A percentile compares a stretch with the other conserved stretches of the same genome.
Evolutionary conservation across 2,329 filamentous ascomycete species (phyloP).

Genomic region (Davidsoniella neocaledoniae): DNA sequence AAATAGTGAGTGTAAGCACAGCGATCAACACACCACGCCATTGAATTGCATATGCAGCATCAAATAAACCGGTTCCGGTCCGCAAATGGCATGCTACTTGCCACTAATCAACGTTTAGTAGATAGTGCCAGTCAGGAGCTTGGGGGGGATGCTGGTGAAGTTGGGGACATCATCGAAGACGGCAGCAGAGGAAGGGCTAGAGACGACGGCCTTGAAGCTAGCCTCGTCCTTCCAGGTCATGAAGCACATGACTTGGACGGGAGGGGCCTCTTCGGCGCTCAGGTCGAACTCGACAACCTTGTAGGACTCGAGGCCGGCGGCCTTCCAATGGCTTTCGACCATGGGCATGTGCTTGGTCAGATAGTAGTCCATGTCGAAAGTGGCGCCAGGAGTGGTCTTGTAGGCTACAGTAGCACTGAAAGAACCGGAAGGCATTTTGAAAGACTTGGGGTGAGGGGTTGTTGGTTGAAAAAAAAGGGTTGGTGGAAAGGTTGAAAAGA

Average conservation of each 20-base stretch:
- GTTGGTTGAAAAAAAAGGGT: not conserved
- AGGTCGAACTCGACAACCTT: conserved; percentile 18
- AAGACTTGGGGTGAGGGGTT: not conserved
- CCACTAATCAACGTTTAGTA: not conserved
- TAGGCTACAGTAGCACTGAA: conserved; percentile 8
- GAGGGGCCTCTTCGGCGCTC: conserved; percentile 14
- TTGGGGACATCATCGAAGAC: conserved; percentile 21
- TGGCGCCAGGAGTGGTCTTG: conserved; percentile 12
- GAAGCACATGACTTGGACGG: conserved; percentile 16
- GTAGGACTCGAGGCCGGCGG: conserved; percentile 24
- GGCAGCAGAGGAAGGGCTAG: conserved; percentile 1
- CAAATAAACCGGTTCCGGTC: too few species aligned
- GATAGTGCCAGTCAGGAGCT: conserved; percentile 1
- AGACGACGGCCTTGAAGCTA: conserved; percentile 15
- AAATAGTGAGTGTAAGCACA: too few species aligned
- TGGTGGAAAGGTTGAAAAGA: not conserved
- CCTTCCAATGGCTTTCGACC: conserved; percentile 22
- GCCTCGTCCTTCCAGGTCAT: conserved; percentile 19
- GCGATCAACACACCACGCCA: too few species aligned
- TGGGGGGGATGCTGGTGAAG: conserved; percentile 16
- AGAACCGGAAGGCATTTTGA: conserved; percentile 3
- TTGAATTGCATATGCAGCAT: too few species aligned
- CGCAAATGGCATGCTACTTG: too few species aligned
- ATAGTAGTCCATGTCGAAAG: conserved; percentile 34
- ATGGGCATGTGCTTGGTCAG: conserved; percentile 29